A percentile compares a stretch with the other conserved stretches of the same genome.
These are phyloP conservation scores for Seminavis robusta DNA, from an alignment of 108 stramenopile genomes.

Conservation along the genomic window DNA sequence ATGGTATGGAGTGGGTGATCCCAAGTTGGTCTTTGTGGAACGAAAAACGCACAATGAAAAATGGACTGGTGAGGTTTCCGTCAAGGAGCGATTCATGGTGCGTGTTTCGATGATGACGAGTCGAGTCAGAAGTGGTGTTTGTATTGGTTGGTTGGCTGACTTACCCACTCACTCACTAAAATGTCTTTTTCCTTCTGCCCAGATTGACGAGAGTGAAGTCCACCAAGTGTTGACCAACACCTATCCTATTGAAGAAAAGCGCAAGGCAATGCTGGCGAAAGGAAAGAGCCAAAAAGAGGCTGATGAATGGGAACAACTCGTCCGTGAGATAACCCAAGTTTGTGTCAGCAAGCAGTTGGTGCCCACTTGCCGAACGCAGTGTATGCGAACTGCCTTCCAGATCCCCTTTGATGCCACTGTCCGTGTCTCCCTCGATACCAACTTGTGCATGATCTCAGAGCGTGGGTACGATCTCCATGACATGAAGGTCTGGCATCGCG, in stretches of 20 bases:
- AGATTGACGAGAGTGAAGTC: conserved; percentile 82
- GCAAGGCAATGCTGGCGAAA: conserved; percentile 73
- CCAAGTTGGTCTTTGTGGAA: conserved; percentile 91
- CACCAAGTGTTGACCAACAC: conserved; percentile 73
- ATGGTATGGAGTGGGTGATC: conserved; percentile 93
- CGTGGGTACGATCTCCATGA: conserved; percentile 86
- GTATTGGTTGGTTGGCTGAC: background rate
- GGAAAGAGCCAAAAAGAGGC: conserved; percentile 81
- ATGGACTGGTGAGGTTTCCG: conserved; percentile 95
- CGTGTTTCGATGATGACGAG: conserved; percentile 21
- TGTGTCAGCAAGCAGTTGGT: conserved; percentile 90
- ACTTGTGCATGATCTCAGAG: conserved; percentile 96
- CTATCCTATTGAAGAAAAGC: conserved; percentile 83
- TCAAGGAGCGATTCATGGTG: conserved; percentile 96
- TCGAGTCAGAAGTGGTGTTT: background rate
- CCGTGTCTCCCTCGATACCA: conserved; percentile 93
- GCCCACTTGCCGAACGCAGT: conserved; percentile 94
- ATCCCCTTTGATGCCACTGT: conserved; percentile 96
- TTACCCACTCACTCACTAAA: background rate
- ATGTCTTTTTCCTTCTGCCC: background rate
- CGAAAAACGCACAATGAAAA: conserved; percentile 98
- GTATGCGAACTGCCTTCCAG: conserved; percentile 97
- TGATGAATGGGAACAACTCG: conserved; percentile 87
- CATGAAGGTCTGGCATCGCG: conserved; percentile 91
- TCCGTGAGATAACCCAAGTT: conserved; percentile 85